Conservation (phyloP, 257 asterid genomes). For the Petunia secreta region DNA sequence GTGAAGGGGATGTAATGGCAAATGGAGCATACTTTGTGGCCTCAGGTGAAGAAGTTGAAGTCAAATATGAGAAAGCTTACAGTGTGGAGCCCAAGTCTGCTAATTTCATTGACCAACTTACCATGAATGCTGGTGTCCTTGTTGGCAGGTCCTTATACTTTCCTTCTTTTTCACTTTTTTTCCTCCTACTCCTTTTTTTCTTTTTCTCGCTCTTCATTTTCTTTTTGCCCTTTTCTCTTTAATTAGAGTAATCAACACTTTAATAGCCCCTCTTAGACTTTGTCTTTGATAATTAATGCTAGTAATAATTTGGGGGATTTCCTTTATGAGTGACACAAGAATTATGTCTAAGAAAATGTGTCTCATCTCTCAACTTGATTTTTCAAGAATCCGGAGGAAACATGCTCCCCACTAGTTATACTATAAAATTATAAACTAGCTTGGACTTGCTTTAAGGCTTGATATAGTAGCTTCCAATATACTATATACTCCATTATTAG, state of each 20-base stretch:
- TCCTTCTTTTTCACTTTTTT: not conserved
- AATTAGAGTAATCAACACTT: slow-evolving; percentile 13
- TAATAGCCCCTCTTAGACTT: slow-evolving; percentile 8
- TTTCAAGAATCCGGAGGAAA: not conserved
- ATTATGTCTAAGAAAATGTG: slow-evolving; percentile 9
- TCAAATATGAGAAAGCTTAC: slow-evolving; percentile 62
- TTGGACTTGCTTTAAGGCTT: too few species aligned
- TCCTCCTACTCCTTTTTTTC: not conserved
- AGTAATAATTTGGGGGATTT: not conserved
- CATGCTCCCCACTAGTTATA: not conserved
- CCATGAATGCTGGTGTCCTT: slow-evolving; percentile 57
- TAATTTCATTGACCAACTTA: slow-evolving; percentile 49
- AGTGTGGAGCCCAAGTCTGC: slow-evolving; percentile 71
- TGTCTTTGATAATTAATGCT: not conserved
- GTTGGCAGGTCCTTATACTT: slow-evolving; percentile 42
- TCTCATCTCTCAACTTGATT: not conserved
- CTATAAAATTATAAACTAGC: not conserved
- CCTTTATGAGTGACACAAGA: not conserved
- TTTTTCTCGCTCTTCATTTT: slow-evolving; percentile 20
- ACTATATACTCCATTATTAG: too few species aligned
- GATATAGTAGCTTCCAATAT: too few species aligned
- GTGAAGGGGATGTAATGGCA: slow-evolving; percentile 63
- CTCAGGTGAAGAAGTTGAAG: slow-evolving; percentile 57
- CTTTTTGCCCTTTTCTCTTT: slow-evolving; percentile 9
- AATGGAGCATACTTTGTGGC: slow-evolving; percentile 70